phyloP scores from a whole-genome alignment of 1,284 basidiomycete genomes.

The Gymnopus androsaceus region DNA sequence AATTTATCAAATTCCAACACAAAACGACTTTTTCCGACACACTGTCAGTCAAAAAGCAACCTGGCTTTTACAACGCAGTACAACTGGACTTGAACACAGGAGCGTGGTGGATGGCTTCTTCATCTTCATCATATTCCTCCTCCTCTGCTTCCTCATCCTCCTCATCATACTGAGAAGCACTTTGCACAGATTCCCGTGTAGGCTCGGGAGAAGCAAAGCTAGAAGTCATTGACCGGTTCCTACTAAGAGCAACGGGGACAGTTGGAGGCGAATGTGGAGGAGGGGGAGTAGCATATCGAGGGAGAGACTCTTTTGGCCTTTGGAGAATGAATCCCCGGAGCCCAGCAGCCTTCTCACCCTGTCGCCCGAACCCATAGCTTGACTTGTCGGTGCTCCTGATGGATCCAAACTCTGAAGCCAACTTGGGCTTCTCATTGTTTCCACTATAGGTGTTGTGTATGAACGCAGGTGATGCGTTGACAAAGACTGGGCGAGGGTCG shows the following conservation, averaged over 20 bases:
- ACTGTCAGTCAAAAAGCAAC: not conserved
- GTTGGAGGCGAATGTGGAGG: conserved; percentile 10
- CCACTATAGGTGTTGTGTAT: conserved; percentile 35
- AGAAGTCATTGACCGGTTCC: conserved; percentile 24
- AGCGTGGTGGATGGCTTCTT: conserved; percentile 1
- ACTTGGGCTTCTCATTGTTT: conserved; percentile 25
- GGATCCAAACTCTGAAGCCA: conserved; percentile 22
- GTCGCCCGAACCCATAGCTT: conserved; percentile 75
- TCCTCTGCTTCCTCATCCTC: conserved; percentile 9
- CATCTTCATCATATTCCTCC: conserved; percentile 10
- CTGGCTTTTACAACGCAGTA: conserved; percentile 22
- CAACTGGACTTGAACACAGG: conserved; percentile 32
- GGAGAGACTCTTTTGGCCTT: conserved; percentile 60
- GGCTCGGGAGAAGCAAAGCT: conserved; percentile 30
- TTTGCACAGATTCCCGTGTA: conserved; percentile 5
- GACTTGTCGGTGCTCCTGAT: conserved; percentile 32
- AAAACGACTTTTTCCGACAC: too few relatives aligned
- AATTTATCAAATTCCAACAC: too few relatives aligned
- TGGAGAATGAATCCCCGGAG: conserved; percentile 50
- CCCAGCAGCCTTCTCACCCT: conserved; percentile 73
- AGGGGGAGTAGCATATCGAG: conserved; percentile 44
- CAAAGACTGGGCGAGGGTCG: conserved; percentile 37
- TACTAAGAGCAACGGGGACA: conserved; percentile 11
- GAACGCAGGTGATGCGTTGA: conserved; percentile 41
- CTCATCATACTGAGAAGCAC: conserved; percentile 20